Conservation (phyloP, 2,329 filamentous ascomycete genomes). For the Rutstroemia sydowiana region DNA sequence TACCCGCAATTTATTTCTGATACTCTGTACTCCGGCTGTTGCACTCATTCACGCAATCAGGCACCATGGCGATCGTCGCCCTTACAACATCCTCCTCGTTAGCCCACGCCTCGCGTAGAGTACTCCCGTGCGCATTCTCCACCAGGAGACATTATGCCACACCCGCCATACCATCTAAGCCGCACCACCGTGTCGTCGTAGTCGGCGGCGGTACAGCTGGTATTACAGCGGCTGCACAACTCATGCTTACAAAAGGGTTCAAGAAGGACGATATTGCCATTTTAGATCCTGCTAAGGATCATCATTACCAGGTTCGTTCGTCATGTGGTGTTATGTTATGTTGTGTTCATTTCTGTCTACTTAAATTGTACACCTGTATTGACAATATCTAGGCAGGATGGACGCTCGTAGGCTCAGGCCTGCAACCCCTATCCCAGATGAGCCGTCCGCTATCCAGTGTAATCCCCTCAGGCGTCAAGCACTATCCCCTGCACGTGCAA, state of each 20-base stretch:
- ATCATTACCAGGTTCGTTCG: conserved; percentile 53
- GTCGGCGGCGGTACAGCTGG: conserved; percentile 62
- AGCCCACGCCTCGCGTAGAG: too few relatives aligned
- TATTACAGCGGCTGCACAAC: conserved; percentile 58
- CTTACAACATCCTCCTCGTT: too few relatives aligned
- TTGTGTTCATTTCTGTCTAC: too few relatives aligned
- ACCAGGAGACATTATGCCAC: too few relatives aligned
- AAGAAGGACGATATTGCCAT: conserved; percentile 53
- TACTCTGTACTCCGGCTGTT: too few relatives aligned
- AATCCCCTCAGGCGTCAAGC: conserved; percentile 52
- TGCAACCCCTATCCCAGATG: conserved; percentile 55
- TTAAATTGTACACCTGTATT: too few relatives aligned
- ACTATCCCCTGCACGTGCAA: conserved; percentile 47
- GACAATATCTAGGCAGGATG: conserved; percentile 43
- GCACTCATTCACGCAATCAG: too few relatives aligned
- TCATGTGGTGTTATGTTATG: too few relatives aligned
- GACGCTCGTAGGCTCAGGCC: conserved; percentile 60
- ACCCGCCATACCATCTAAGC: too few relatives aligned
- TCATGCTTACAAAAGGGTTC: conserved; percentile 53
- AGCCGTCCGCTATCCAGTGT: conserved; percentile 42
- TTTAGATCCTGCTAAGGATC: conserved; percentile 54
- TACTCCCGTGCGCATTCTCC: too few relatives aligned
- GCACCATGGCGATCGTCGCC: too few relatives aligned
- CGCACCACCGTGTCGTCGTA: conserved; percentile 42
- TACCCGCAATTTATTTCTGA: too few relatives aligned